Evolutionary conservation across 148 eudicot genomes (phyloP).

Genomic region (Cornus controversa): DNA sequence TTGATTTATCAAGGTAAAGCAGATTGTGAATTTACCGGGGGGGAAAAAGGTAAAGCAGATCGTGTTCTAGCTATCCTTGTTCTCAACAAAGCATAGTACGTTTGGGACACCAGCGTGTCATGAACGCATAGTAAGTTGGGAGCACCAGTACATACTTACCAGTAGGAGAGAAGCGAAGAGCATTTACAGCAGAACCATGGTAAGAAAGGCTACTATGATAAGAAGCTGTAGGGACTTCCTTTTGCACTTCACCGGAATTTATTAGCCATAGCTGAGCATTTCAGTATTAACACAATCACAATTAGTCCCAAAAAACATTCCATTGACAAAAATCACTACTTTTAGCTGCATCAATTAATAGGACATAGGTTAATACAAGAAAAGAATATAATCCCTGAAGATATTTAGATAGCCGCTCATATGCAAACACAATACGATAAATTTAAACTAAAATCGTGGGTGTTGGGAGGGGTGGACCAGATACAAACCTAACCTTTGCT

Average conservation of each 20-base stretch:
- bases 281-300: conserved; percentile 13
- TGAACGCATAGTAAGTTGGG: not conserved
- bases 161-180: conserved; percentile 83
- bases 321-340: not conserved
- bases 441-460: not conserved
- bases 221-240: conserved; percentile 63
- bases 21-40: too few relatives aligned
- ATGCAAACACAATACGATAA: not conserved
- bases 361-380: not conserved
- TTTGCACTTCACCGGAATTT: conserved; percentile 51
- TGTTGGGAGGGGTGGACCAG: too few relatives aligned
- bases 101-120: not conserved
- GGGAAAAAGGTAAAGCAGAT: not conserved
- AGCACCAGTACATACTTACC: conserved; percentile 37
- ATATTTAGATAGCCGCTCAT: not conserved
- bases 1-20: not conserved
- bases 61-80: not conserved
- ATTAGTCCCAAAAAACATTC: not conserved
- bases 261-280: conserved; percentile 70
- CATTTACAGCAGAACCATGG: conserved; percentile 92
- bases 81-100: not conserved
- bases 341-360: not conserved
- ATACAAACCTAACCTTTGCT: not conserved
- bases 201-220: conserved; percentile 80
- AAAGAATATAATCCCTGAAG: not conserved